Conservation (phyloP, 73 alveolate species). For the Chromera velia region DNA sequence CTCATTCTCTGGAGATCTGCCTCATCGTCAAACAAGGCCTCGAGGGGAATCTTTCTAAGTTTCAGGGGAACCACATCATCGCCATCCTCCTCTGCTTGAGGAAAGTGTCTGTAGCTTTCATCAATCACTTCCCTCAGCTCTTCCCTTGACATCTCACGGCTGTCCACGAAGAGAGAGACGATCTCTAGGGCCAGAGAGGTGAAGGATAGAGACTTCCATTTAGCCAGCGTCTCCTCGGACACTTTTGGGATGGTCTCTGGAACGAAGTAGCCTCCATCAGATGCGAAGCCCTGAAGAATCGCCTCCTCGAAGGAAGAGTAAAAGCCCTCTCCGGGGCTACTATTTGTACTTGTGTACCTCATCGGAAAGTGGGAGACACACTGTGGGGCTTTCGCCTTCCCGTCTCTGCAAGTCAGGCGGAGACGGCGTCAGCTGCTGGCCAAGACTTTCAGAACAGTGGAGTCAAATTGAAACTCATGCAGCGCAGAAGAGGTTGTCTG, state of each 20-base stretch:
- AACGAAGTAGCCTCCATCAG: background rate
- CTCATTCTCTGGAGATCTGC: too few relatives aligned
- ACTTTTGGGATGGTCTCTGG: background rate
- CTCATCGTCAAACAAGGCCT: too few relatives aligned
- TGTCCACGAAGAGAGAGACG: background rate
- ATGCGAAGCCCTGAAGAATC: background rate
- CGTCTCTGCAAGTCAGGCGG: too few relatives aligned
- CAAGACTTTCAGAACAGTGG: too few relatives aligned
- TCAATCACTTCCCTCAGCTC: background rate
- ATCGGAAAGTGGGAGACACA: too few relatives aligned
- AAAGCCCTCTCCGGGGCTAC: background rate
- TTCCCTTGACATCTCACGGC: background rate
- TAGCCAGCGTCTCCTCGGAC: background rate
- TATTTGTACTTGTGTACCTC: background rate
- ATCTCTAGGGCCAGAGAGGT: background rate
- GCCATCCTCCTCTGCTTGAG: too few relatives aligned
- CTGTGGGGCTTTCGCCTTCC: too few relatives aligned
- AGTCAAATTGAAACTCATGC: too few relatives aligned
- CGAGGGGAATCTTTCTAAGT: too few relatives aligned
- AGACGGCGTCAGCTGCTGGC: too few relatives aligned
- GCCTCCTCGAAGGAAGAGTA: background rate
- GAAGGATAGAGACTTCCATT: background rate
- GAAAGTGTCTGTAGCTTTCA: background rate
- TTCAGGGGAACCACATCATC: too few relatives aligned
- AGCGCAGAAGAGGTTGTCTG: too few relatives aligned